Evolutionary conservation across 2,329 filamentous ascomycete species (phyloP).

Genomic region (Clonostachys byssicola): DNA sequence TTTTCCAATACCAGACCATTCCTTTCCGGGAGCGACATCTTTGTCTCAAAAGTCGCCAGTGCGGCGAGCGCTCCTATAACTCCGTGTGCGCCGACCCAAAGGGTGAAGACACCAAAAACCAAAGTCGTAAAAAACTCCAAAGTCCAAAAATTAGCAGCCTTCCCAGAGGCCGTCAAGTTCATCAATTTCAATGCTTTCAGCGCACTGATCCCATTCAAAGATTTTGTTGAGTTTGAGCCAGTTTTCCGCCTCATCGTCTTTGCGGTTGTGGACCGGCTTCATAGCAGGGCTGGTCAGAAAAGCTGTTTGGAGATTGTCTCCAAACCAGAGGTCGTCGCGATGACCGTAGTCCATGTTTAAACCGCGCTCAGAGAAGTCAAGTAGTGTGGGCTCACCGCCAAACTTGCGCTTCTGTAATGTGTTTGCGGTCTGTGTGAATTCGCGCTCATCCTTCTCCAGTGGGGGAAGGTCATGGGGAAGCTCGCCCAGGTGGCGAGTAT

Average conservation of each 20-base stretch:
- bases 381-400: conserved; percentile 29
- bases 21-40: too few species aligned
- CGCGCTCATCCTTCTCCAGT: conserved; percentile 89
- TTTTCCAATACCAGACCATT: too few species aligned
- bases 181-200: conserved; percentile 86
- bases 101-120: neutral
- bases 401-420: conserved; percentile 69
- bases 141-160: conserved; percentile 45
- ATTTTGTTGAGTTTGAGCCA: conserved; percentile 34
- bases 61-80: too few species aligned
- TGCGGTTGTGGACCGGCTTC: conserved; percentile 23
- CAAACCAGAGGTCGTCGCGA: conserved; percentile 50
- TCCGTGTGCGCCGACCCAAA: neutral
- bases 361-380: conserved; percentile 21
- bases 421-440: conserved; percentile 93
- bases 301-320: conserved; percentile 36
- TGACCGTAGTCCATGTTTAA: conserved; percentile 24
- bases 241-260: conserved; percentile 30
- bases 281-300: conserved; percentile 54
- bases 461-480: conserved; percentile 76
- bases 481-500: conserved; percentile 36
- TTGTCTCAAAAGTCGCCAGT: too few species aligned
- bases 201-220: conserved; percentile 56
- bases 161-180: conserved; percentile 88
- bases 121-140: neutral